Base-by-base conservation (phyloP, 2,329 filamentous ascomycete genomes). In the Neofusicoccum kwambonambiense region DNA sequence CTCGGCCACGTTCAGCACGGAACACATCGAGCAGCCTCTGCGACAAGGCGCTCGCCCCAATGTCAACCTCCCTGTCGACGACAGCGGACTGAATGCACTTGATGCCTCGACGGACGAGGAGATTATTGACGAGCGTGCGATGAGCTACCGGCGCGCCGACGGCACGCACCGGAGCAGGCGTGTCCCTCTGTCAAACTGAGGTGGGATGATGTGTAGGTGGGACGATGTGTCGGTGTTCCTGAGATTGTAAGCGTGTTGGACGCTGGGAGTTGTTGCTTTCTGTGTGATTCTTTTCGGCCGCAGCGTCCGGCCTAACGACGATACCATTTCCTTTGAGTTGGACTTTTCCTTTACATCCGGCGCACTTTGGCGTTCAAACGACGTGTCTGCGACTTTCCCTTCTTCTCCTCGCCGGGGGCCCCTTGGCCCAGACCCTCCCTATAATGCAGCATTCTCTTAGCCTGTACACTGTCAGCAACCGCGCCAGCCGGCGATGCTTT, bases 141-240 rank as follows among this genome's bases (percentile, higher is more conserved):
- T 82, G 80, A 77, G 75, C 67, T 83, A 83, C 68, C 75, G 79
- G 47, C 76, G 81, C 42, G 81, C 81, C 45, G 80, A 82, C 67
- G 81, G 81, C 62, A 78, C 77, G 9, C 73, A 75, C 63, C 73
- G 76, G 60, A 75, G 74, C 65, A 72, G 76, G 62, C 74, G 73
- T 45, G 72, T 77, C 12, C 76, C 76, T 31, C 49, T 65, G 19
- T 54, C 64, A 22, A 60, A 50, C 42, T 64, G 22, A 62, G 13
- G 8, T n/a, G n/a, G n/a, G 19, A n/a, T 8, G 31, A 3, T 7
- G n/a, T 22, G 22, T 22, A 22, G 22, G 22, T 22, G 22, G 22
- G 22, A 3, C 9, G 31, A 19, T 9, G n/a, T 41, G 47, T 51
- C n/a, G 44, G 15, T 22, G 27, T 37, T 35, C 22, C 13, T 27